Evolutionary conservation across 225 moss, liverwort and hornwort genomes (phyloP), one percentile per base, ranked within the genome.

Genomic region (Lunularia cruciata): DNA sequence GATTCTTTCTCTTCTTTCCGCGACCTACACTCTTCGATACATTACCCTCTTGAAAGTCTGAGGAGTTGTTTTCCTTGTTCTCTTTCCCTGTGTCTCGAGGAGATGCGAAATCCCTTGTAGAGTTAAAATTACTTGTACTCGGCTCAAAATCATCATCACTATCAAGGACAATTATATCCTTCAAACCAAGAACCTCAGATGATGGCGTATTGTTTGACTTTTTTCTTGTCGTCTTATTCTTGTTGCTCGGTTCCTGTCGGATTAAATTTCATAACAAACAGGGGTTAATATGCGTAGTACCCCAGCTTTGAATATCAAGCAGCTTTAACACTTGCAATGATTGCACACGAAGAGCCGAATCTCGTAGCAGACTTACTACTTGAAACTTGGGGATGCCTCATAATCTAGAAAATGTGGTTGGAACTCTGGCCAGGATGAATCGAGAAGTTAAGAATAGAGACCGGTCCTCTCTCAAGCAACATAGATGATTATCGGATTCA

Each of bases 1-100:
- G 34, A 14, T 55, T 40, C 42, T 57, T 69, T 19, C 69, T 69
- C 55, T 69, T 69, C 56, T 57, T 69, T 0, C 54, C 55, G 13
- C 16, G 18, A 15, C 3, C 27, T 2, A 10, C 13, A 16, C 30
- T 46, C 25, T 56, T 56, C 27, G 11, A 37, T 26, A 37, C 69
- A 8, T 69, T 69, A 34, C 22, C 38, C 15, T 18, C 55, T 3
- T 37, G 55, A 5, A 40, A 4, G 3, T 56, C 37, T 20, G 35
- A 32, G 19, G 32, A 22, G 16, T 38, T 23, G 28, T 69, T 69
- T 53, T 69, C 69, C 40, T 69, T 69, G 55, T 69, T 57, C 5
- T 69, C 69, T 38, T 25, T 54, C 42, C 56, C 43, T 16, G 31
- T 26, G 18, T 2, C 31, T 16, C 51, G 32, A 34, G 33, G 30